phyloP scores from a whole-genome alignment of 352 stramenopile genomes.

The Globisporangium spinosum region DNA sequence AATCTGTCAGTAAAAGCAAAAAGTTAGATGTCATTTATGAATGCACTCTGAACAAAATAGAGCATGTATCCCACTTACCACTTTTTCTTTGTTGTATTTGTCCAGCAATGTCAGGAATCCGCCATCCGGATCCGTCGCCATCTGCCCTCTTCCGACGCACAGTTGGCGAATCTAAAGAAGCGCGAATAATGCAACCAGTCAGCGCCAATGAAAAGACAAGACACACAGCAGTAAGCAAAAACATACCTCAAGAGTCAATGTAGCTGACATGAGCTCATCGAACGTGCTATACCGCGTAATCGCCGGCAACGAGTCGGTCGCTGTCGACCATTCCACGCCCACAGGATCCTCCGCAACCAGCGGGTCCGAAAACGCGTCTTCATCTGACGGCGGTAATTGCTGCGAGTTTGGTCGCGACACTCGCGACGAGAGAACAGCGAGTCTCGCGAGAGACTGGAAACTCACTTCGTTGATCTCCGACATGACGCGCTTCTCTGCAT shows the following conservation, averaged over 20 bases:
- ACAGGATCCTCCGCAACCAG: slow-evolving; percentile 78
- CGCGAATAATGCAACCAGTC: slow-evolving; percentile 4
- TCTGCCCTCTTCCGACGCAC: slow-evolving; percentile 75
- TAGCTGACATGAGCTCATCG: slow-evolving; percentile 88
- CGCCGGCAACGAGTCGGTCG: slow-evolving; percentile 61
- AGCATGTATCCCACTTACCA: slow-evolving; percentile 25
- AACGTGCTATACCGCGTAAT: slow-evolving; percentile 89
- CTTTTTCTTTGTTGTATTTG: slow-evolving; percentile 80
- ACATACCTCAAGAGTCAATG: slow-evolving; percentile 77
- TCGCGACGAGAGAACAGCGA: slow-evolving; percentile 80
- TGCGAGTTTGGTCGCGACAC: slow-evolving; percentile 69
- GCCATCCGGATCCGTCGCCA: slow-evolving; percentile 78
- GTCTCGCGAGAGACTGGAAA: slow-evolving; percentile 78
- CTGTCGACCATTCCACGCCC: slow-evolving; percentile 62
- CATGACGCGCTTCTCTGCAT: slow-evolving; percentile 70
- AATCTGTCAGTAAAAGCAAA: slow-evolving; percentile 19
- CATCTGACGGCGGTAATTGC: slow-evolving; percentile 37
- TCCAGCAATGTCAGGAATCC: slow-evolving; percentile 80
- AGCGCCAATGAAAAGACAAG: background rate
- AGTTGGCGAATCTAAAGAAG: slow-evolving; percentile 66
- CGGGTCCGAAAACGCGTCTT: slow-evolving; percentile 46
- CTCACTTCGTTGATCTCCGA: slow-evolving; percentile 83
- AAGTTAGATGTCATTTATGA: slow-evolving; percentile 13
- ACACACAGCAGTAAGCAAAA: background rate
- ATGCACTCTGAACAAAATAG: background rate